These are phyloP conservation scores for Austroboletus niveus DNA, from an alignment of 1,284 basidiomycete genomes.

Conservation along the genomic window DNA sequence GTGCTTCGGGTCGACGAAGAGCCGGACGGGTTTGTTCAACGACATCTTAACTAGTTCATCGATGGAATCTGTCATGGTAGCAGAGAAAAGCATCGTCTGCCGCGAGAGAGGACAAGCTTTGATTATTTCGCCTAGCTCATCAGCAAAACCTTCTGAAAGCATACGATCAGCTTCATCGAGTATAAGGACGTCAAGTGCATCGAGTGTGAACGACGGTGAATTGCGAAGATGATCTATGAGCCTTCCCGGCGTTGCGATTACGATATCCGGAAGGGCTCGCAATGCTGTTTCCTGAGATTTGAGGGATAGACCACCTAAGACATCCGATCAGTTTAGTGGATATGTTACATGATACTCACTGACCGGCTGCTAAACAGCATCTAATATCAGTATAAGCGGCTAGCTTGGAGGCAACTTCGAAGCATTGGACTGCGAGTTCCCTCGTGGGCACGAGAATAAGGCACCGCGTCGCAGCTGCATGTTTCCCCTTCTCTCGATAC, in stretches of 20 bases:
- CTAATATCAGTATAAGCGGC: conserved; percentile 86
- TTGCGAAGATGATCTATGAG: conserved; percentile 97
- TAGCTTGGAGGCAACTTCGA: conserved; percentile 85
- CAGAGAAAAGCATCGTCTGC: conserved; percentile 98
- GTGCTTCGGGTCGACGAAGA: conserved; percentile 95
- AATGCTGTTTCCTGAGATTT: conserved; percentile 88
- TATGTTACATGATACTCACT: conserved; percentile 1
- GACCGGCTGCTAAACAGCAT: conserved; percentile 87
- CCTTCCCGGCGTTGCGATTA: conserved; percentile 95
- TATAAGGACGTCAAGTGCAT: conserved; percentile 90
- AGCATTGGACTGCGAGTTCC: conserved; percentile 93
- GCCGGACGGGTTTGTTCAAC: conserved; percentile 85
- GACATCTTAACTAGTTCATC: conserved; percentile 93
- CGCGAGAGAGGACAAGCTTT: conserved; percentile 84
- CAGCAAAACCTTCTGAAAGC: conserved; percentile 97
- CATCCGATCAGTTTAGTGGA: not conserved
- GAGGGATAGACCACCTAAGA: conserved; percentile 81
- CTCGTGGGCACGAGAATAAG: conserved; percentile 91
- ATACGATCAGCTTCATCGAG: conserved; percentile 98
- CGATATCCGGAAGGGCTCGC: conserved; percentile 84
- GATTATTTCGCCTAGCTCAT: conserved; percentile 93
- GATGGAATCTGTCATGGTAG: conserved; percentile 96
- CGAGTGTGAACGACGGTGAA: conserved; percentile 90
- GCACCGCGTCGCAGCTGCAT: conserved; percentile 89
- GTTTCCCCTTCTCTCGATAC: conserved; percentile 84